phyloP scores from a whole-genome alignment of 257 asterid species.

The Buddleja alternifolia region DNA sequence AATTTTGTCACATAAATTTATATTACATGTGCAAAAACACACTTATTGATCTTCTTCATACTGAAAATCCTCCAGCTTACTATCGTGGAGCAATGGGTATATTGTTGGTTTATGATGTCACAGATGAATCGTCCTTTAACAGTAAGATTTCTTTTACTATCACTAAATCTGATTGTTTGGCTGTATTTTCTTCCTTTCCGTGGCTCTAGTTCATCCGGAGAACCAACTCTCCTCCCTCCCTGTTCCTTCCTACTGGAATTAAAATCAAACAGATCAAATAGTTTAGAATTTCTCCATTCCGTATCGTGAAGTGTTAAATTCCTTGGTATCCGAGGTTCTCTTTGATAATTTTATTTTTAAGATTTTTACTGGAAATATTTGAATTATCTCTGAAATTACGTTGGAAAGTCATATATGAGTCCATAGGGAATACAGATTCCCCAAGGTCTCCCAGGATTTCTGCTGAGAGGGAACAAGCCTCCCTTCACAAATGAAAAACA shows the following conservation, averaged over 20 bases:
- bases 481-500: slow-evolving; percentile 13
- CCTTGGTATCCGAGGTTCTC: background rate
- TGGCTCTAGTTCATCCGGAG: slow-evolving; percentile 5
- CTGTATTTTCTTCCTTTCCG: slow-evolving; percentile 3
- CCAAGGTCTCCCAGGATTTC: slow-evolving; percentile 15
- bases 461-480: background rate
- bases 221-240: slow-evolving; percentile 10
- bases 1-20: background rate
- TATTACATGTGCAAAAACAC: background rate
- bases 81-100: slow-evolving; percentile 73
- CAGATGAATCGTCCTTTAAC: slow-evolving; percentile 66
- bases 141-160: slow-evolving; percentile 44
- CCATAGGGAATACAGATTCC: background rate
- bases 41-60: slow-evolving; percentile 20
- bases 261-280: slow-evolving; percentile 4
- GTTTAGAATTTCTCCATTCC: background rate
- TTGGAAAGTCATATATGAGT: slow-evolving; percentile 13
- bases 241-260: slow-evolving; percentile 5
- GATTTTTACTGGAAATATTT: background rate
- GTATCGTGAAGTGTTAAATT: background rate
- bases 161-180: background rate
- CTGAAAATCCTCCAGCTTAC: slow-evolving; percentile 50
- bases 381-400: background rate
- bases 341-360: background rate
- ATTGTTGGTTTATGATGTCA: slow-evolving; percentile 67